These are phyloP conservation scores for Kwoniella shandongensis DNA, from an alignment of 768 basidiomycete species.

Conservation along the genomic window DNA sequence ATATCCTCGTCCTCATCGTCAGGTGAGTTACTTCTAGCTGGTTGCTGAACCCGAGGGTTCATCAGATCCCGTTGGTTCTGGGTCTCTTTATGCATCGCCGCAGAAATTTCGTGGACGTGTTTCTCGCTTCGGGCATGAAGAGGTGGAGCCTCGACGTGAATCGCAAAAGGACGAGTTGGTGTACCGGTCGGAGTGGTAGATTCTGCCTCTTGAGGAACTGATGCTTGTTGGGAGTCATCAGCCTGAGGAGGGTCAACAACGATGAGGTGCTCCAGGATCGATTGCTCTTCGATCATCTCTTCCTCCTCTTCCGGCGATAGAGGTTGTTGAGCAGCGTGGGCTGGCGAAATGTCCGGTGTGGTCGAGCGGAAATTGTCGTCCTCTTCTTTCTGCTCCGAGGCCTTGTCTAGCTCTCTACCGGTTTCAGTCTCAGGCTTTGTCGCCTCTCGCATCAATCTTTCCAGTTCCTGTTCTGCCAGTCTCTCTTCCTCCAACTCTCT, in stretches of 20 bases:
- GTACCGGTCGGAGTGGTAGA: slow-evolving; percentile 35
- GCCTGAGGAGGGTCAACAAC: slow-evolving; percentile 3
- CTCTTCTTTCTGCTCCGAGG: slow-evolving; percentile 15
- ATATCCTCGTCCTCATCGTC: slow-evolving; percentile 14
- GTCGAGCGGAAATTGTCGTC: slow-evolving; percentile 8
- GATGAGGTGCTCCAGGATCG: slow-evolving; percentile 12
- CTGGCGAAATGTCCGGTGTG: slow-evolving; percentile 9
- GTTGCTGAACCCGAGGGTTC: not conserved
- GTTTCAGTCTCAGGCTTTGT: slow-evolving; percentile 7
- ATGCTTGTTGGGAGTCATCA: slow-evolving; percentile 4
- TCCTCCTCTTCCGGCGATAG: slow-evolving; percentile 20
- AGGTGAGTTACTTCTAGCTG: not conserved
- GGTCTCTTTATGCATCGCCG: slow-evolving; percentile 1
- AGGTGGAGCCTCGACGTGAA: slow-evolving; percentile 2
- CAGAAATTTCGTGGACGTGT: slow-evolving; percentile 17
- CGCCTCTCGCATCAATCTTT: slow-evolving; percentile 26
- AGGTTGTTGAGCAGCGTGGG: slow-evolving; percentile 4
- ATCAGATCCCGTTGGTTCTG: not conserved
- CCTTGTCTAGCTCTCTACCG: slow-evolving; percentile 8
- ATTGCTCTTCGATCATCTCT: slow-evolving; percentile 21
- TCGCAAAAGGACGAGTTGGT: slow-evolving; percentile 13
- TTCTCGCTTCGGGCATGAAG: slow-evolving; percentile 12
- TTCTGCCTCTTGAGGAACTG: slow-evolving; percentile 1
- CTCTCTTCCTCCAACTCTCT: slow-evolving; percentile 35
- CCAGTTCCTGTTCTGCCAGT: slow-evolving; percentile 30